These are phyloP conservation scores for Murraya paniculata DNA, from an alignment of 345 rosid genomes.

Conservation along the genomic window DNA sequence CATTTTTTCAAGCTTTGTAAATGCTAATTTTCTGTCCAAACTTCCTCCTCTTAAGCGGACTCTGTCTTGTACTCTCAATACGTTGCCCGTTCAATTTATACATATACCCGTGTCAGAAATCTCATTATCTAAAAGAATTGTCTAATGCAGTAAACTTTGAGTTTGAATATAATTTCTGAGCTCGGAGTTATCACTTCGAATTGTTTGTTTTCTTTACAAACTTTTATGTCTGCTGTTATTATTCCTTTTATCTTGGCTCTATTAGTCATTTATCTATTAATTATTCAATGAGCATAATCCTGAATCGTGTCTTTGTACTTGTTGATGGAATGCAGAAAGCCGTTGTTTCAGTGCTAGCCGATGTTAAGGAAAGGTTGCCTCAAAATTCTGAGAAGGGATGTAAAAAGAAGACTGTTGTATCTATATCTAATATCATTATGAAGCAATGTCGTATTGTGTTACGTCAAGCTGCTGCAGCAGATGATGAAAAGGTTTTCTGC, in stretches of 20 bases:
- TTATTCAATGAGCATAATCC: constrained; percentile 12
- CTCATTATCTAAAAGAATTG: not conserved
- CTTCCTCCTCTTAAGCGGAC: not conserved
- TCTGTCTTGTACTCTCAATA: not conserved
- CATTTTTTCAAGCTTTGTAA: not conserved
- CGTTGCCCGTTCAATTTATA: not conserved
- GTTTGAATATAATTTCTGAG: constrained; percentile 6
- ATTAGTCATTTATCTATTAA: not conserved
- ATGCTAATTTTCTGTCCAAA: not conserved
- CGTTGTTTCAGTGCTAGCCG: constrained; percentile 85
- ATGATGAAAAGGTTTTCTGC: constrained; percentile 80
- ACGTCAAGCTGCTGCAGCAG: constrained; percentile 79
- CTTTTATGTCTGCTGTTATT: constrained; percentile 3
- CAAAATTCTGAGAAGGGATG: constrained; percentile 49
- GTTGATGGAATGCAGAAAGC: constrained; percentile 85
- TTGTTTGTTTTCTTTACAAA: not conserved
- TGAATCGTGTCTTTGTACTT: constrained; percentile 22
- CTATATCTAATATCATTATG: constrained; percentile 76
- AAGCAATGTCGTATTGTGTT: constrained; percentile 81
- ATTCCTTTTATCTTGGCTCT: not conserved
- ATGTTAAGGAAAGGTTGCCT: constrained; percentile 49
- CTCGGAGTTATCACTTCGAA: not conserved
- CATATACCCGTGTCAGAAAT: not conserved
- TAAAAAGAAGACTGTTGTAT: constrained; percentile 51
- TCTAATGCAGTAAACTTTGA: constrained; percentile 3